Evolutionary conservation across 805 yeast genomes (phyloP).

Genomic region (Ogataea glucozyma): DNA sequence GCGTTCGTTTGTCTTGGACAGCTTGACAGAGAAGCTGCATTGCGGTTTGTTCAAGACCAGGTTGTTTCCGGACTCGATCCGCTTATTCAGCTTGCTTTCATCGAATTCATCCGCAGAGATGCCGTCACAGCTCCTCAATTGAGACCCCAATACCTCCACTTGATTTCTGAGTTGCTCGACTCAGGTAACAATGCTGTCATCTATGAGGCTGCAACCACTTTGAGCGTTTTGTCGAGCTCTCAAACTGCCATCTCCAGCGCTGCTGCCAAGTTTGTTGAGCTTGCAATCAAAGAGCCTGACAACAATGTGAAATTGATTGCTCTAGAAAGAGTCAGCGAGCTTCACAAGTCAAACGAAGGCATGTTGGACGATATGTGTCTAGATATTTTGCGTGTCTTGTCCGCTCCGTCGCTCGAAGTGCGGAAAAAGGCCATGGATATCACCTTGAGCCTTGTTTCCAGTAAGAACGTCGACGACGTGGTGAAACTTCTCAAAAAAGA

Average conservation of each 20-base stretch:
- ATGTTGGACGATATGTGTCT: slow-evolving; percentile 78
- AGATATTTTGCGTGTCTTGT: slow-evolving; percentile 81
- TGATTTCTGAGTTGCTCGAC: slow-evolving; percentile 73
- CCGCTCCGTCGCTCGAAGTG: slow-evolving; percentile 90
- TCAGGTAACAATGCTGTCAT: slow-evolving; percentile 70
- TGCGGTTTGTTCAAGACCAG: slow-evolving; percentile 75
- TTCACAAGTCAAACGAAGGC: slow-evolving; percentile 76
- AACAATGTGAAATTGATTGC: slow-evolving; percentile 93
- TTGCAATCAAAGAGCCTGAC: slow-evolving; percentile 92
- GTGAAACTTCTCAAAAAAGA: slow-evolving; percentile 91
- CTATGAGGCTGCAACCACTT: slow-evolving; percentile 88
- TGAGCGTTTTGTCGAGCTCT: slow-evolving; percentile 55
- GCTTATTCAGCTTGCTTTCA: slow-evolving; percentile 80
- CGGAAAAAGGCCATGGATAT: slow-evolving; percentile 85
- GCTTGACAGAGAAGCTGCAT: slow-evolving; percentile 81
- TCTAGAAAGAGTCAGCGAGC: slow-evolving; percentile 77
- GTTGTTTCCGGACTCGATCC: slow-evolving; percentile 72
- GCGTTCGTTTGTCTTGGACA: slow-evolving; percentile 87
- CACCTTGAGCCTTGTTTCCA: slow-evolving; percentile 74
- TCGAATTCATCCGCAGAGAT: slow-evolving; percentile 89
- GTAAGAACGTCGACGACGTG: slow-evolving; percentile 92
- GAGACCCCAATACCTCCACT: slow-evolving; percentile 67
- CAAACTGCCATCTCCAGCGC: slow-evolving; percentile 73
- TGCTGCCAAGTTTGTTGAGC: slow-evolving; percentile 81
- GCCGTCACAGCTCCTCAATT: slow-evolving; percentile 63